Base-by-base conservation (phyloP, 2,329 filamentous ascomycete species). In the Endoconidiophora polonica region DNA sequence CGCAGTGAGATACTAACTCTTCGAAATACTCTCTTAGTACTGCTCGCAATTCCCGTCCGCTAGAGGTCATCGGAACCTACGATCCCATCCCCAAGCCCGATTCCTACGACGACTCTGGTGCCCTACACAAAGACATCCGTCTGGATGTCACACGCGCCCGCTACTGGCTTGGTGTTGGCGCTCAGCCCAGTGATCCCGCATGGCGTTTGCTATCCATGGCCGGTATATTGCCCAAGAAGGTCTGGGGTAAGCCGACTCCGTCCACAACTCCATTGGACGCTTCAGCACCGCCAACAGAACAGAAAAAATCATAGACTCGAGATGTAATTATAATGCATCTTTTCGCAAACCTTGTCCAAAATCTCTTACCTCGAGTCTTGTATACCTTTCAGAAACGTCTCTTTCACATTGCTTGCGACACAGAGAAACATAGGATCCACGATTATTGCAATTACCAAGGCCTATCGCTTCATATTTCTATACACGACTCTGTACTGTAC, bases 151-250 rank as follows among this genome's bases (percentile, higher is more conserved):
- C 77, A 56, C 73, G 91, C 54, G 84, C 90, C 52, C 81, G 83
- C 65, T 98, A 98, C 69, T 98, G 91, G 91, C 73, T 98, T 36
- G 91, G 91, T 62, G 90, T 96, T 3, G 91, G 91, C 1, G 91
- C 91, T 50, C 91, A 98, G 68, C 91, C 91, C 7, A 88, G 83
- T 55, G 86, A 95, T 57, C 80, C 85, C 2, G 85, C 83, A 36
- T 94, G 88, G 88, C 74, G 86, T 62, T 65, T 96, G 59, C 68
- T 98, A 58, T 76, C 76, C 50, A 82, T 94, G 85, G 86, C 88
- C 52, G 57, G 66, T 23, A 36, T 50, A 16, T 18, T 53, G 24
- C 51, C 51, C 4, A 50, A 53, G 33, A 53, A 53, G 40, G 26
- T 50, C 41, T 53, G 51, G 51, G 51, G 51, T n/a, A 43, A 49